phyloP scores from a whole-genome alignment of 1,139 yeast species.

The Debaryomycetaceae sp. region DNA sequence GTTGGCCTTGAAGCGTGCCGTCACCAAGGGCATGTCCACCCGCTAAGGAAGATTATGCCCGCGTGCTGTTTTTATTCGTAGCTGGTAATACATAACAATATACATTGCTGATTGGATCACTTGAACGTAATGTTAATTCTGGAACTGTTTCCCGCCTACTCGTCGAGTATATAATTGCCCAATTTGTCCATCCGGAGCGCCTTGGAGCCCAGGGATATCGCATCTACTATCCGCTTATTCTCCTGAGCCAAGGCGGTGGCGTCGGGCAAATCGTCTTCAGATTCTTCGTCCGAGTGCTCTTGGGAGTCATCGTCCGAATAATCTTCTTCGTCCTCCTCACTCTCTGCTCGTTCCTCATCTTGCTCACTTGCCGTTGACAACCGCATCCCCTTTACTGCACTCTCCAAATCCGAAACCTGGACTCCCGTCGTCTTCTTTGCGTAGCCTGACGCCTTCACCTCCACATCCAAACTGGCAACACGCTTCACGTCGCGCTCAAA shows the following conservation, averaged over 20 bases:
- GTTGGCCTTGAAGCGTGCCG: conserved; percentile 97
- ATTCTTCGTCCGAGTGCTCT: conserved; percentile 6
- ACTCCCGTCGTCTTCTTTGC: conserved; percentile 54
- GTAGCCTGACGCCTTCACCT: conserved; percentile 88
- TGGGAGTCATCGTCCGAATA: conserved; percentile 20
- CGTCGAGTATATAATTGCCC: conserved; percentile 67
- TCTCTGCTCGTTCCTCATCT: conserved; percentile 17
- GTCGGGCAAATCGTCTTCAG: conserved; percentile 11
- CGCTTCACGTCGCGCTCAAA: conserved; percentile 69
- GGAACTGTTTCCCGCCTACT: conserved; percentile 4
- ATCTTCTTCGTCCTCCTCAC: conserved; percentile 16
- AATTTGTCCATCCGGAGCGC: conserved; percentile 66
- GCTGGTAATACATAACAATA: neutral
- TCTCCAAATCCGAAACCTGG: conserved; percentile 46
- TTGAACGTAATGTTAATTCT: neutral
- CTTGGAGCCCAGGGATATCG: conserved; percentile 45
- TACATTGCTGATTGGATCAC: no score
- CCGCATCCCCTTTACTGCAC: conserved; percentile 61
- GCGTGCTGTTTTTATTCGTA: neutral
- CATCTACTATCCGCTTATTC: conserved; percentile 63
- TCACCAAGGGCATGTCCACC: conserved; percentile 98
- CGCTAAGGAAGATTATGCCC: conserved; percentile 66
- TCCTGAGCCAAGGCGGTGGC: conserved; percentile 32
- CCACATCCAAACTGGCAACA: conserved; percentile 59
- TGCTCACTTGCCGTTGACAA: conserved; percentile 20